Evolutionary conservation across 768 basidiomycete species (phyloP).

Genomic region (Phanerochaete sordida): DNA sequence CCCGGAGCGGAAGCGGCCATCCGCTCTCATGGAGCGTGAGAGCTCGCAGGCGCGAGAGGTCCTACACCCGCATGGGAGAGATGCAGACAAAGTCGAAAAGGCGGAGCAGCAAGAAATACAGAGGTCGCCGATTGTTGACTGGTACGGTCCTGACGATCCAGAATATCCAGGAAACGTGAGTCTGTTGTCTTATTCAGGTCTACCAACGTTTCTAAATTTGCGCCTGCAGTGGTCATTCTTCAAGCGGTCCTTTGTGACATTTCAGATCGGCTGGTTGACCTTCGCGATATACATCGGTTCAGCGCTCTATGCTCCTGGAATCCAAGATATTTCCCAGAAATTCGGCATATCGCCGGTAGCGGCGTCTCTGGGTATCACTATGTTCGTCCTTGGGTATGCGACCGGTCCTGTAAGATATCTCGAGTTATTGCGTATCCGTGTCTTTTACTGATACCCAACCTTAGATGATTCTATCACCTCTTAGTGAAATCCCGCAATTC

Average conservation of each 20-base stretch:
- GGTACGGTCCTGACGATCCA: slow-evolving; percentile 28
- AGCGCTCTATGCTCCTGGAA: slow-evolving; percentile 29
- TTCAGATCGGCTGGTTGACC: slow-evolving; percentile 28
- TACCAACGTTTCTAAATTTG: slow-evolving; percentile 9
- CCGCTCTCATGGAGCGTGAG: neutral
- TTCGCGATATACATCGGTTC: slow-evolving; percentile 33
- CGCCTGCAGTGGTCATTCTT: slow-evolving; percentile 28
- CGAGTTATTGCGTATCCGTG: neutral
- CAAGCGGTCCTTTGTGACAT: slow-evolving; percentile 28
- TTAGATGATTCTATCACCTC: slow-evolving; percentile 18
- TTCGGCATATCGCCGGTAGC: slow-evolving; percentile 27
- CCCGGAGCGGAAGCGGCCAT: neutral
- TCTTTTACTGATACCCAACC: neutral
- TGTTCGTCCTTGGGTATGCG: slow-evolving; percentile 23
- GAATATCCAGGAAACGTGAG: slow-evolving; percentile 23
- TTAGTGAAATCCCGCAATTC: slow-evolving; percentile 30
- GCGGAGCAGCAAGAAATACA: neutral
- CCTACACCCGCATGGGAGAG: neutral
- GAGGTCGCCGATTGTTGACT: slow-evolving; percentile 16
- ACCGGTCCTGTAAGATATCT: slow-evolving; percentile 9
- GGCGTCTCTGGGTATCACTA: slow-evolving; percentile 28
- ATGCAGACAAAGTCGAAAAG: neutral
- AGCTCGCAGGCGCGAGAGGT: neutral
- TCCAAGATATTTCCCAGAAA: slow-evolving; percentile 22
- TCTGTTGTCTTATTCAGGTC: neutral